Percentiles rank a stretch among this genome's conserved stretches.
phyloP scores from a whole-genome alignment of 306 rosid species.

The Cucurbita maxima region DNA sequence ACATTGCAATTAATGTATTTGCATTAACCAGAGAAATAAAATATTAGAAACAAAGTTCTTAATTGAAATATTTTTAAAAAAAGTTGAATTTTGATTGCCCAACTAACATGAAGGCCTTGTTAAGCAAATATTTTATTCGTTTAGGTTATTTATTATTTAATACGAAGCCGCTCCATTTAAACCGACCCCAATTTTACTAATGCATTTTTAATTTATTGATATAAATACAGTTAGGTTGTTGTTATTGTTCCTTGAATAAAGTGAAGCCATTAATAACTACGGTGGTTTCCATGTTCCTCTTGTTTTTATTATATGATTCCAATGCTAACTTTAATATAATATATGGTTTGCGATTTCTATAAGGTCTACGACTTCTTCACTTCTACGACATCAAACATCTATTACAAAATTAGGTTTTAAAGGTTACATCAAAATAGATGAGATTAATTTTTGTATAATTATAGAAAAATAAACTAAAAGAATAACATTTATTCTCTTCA shows the following conservation, averaged over 20 bases:
- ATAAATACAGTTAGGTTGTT: not conserved
- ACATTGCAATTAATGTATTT: not conserved
- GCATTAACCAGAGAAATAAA: not conserved
- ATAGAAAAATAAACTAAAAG: not conserved
- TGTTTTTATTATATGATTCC: not conserved
- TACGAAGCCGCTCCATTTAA: not conserved
- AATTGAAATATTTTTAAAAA: not conserved
- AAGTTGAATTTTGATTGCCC: not conserved
- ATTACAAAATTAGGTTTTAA: no score
- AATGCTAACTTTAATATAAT: not conserved
- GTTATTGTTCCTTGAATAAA: not conserved
- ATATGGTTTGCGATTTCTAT: not conserved
- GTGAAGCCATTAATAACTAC: not conserved
- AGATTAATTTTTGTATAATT: not conserved
- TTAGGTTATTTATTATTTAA: not conserved
- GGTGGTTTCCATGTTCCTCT: not conserved
- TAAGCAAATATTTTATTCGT: not conserved
- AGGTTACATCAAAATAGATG: not conserved
- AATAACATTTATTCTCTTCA: not conserved
- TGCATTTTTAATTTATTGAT: not conserved
- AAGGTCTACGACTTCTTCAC: not conserved
- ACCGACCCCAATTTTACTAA: not conserved
- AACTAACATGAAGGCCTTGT: not conserved
- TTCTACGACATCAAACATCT: not conserved
- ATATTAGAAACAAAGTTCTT: not conserved